A percentile compares a stretch with the other conserved stretches of the same genome.
These are phyloP conservation scores for Babesia ovis DNA, from an alignment of 169 alveolate species.

Conservation along the genomic window DNA sequence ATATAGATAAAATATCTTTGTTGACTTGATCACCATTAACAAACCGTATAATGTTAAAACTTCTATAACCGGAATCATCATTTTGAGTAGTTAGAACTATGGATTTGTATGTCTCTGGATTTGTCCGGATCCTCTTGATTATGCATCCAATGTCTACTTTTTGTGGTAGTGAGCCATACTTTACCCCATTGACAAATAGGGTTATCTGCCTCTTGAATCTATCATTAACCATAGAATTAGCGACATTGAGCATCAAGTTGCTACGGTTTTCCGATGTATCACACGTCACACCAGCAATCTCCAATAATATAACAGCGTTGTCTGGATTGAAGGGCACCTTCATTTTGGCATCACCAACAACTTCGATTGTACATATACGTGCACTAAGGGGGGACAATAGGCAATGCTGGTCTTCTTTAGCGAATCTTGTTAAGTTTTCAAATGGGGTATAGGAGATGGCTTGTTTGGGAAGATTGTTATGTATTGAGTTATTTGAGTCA, in stretches of 20 bases:
- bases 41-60: slow-evolving; percentile 2
- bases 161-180: slow-evolving; percentile 5
- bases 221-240: background rate
- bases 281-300: background rate
- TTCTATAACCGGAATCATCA: slow-evolving; percentile 6
- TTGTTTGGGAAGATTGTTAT: background rate
- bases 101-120: background rate
- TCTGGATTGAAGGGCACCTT: slow-evolving; percentile 16
- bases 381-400: slow-evolving; percentile 4
- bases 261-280: background rate
- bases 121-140: background rate
- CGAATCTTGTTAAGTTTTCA: background rate
- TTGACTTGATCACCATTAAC: background rate
- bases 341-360: slow-evolving; percentile 10
- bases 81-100: slow-evolving; percentile 10
- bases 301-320: background rate
- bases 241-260: background rate
- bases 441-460: background rate
- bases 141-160: background rate
- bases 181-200: slow-evolving; percentile 6
- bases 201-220: background rate
- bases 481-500: background rate
- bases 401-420: slow-evolving; percentile 2
- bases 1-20: background rate
- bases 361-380: slow-evolving; percentile 8